phyloP scores from a whole-genome alignment of 169 alveolate species.

The Eimeria acervulina region DNA sequence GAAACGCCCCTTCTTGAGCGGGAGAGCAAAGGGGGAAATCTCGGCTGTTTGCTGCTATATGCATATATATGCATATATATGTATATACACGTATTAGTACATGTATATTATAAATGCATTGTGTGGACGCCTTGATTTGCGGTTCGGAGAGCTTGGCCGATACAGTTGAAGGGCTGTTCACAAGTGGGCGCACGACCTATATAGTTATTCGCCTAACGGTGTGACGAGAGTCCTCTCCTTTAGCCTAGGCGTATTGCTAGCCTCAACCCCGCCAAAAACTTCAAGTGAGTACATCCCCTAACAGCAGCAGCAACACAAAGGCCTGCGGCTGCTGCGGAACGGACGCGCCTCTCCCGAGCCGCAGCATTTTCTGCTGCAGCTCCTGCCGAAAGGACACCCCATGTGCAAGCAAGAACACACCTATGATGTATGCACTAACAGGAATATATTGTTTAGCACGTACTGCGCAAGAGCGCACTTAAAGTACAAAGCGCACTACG shows the following conservation, averaged over 20 bases:
- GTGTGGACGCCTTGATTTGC: background rate
- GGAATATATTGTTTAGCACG: too few species aligned
- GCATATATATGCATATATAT: too few species aligned
- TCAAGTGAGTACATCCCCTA: too few species aligned
- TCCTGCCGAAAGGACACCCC: background rate
- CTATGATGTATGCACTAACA: background rate
- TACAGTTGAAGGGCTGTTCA: too few species aligned
- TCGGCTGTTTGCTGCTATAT: too few species aligned
- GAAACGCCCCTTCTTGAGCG: too few species aligned
- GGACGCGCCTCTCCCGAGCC: background rate
- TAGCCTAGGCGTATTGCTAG: background rate
- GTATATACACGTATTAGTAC: background rate
- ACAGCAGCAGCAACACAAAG: background rate
- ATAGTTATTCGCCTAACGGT: background rate
- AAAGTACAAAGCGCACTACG: background rate
- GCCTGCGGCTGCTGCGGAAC: background rate
- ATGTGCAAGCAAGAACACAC: background rate
- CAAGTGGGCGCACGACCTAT: too few species aligned
- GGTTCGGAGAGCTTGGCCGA: too few species aligned
- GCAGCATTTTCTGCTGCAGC: background rate
- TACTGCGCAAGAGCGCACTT: background rate
- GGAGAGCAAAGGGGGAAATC: too few species aligned
- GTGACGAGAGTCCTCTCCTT: background rate
- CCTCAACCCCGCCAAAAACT: background rate
- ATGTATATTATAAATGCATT: background rate